phyloP scores from a whole-genome alignment of 2,329 filamentous ascomycete species.

The Aspergillus sp. region DNA sequence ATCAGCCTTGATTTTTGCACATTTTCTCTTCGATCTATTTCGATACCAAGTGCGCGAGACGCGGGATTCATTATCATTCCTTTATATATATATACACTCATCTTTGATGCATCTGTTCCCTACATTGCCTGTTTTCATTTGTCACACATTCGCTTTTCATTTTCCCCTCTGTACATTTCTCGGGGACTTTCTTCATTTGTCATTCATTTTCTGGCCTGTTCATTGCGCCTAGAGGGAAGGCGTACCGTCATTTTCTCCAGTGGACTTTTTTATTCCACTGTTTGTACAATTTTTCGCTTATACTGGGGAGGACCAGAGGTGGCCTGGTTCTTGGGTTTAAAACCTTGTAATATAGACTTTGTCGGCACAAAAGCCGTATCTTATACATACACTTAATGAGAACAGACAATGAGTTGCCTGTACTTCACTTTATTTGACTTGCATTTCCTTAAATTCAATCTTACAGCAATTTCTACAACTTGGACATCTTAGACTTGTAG shows the following conservation, averaged over 20 bases:
- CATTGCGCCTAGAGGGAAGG: conserved; percentile 1
- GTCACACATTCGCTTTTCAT: conserved; percentile 2
- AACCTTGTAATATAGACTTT: conserved; percentile 30
- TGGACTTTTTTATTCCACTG: conserved; percentile 1
- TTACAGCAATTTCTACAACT: no score
- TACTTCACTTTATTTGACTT: background rate
- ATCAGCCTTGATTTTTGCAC: conserved; percentile 14
- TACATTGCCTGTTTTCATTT: conserved; percentile 3
- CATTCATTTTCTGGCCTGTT: conserved; percentile 16
- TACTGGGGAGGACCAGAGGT: conserved; percentile 17
- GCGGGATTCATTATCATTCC: conserved; percentile 22
- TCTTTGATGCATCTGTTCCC: conserved; percentile 15
- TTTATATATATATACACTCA: conserved; percentile 17
- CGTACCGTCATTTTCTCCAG: conserved; percentile 9
- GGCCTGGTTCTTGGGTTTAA: conserved; percentile 16
- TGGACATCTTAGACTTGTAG: background rate
- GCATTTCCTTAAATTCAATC: background rate
- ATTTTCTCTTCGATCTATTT: conserved; percentile 7
- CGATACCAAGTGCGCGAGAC: conserved; percentile 30
- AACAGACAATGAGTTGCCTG: conserved; percentile 8
- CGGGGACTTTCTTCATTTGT: conserved; percentile 1
- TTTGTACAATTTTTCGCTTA: conserved; percentile 10
- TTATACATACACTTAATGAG: conserved; percentile 16
- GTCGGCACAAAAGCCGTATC: conserved; percentile 8
- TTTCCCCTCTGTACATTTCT: conserved; percentile 12